Base-by-base conservation (phyloP, 2,329 filamentous ascomycete genomes). In the Aspergillus pseudoterreus region DNA sequence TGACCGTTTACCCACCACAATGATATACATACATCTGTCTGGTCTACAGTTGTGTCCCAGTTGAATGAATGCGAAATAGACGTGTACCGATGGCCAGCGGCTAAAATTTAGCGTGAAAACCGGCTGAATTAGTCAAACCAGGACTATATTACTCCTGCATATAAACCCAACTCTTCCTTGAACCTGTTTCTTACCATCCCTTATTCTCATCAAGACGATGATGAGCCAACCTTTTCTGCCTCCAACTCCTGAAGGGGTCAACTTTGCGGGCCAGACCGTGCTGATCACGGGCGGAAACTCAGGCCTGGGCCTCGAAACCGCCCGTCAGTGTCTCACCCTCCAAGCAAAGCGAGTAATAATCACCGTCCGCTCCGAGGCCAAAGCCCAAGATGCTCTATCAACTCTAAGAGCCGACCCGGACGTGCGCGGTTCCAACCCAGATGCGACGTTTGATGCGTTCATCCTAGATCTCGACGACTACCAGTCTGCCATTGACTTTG, bases 251-350 rank as follows among this genome's bases (percentile, higher is more conserved):
- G 10, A 6, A 17, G 38, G 38, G 14, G 44, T 33, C 14, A 17
- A 14, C 17, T 17, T 50, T 2, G 57, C 65, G 0, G 63, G 66
- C 1, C 63, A 72, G 41, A 70, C 68, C 0, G 71, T 73, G 39
- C 72, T 80, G 30, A 62, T 81, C 19, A 80, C 77, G 0, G 78
- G 78, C 0, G 64, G 68, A n/a, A 80, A 78, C 52, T 61, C 58
- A 0, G 79, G 79, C 0, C 63, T 81, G 1, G 78, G 79, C 0
- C 68, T 75, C 14, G 73, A 75, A 46, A 63, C 72, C 1, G 66
- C 72, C 12, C 61, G 65, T 1, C 71, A 75, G 32, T 65, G 78
- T 12, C 63, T 76, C 1, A 51, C 59, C 0, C 52, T 74, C 5
- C 58, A 64, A 1, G 65, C 79, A 4, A 71, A 70, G 1, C 71